phyloP scores from a whole-genome alignment of 306 rosid genomes.

The Gleditsia sinensis region DNA sequence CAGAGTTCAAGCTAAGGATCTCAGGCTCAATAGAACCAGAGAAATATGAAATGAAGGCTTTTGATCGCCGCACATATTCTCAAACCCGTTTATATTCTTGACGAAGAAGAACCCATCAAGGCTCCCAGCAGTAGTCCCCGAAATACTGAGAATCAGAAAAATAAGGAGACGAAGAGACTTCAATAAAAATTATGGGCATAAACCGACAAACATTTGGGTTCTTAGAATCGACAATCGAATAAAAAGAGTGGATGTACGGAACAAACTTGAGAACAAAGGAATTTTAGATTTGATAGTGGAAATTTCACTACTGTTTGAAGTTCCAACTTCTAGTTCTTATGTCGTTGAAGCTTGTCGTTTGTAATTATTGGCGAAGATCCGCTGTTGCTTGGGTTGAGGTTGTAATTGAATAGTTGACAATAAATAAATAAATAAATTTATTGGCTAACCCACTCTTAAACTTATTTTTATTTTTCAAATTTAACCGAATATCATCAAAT shows the following conservation, averaged over 20 bases:
- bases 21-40: constrained; percentile 8
- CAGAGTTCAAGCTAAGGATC: constrained; percentile 23
- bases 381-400: background rate
- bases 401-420: background rate
- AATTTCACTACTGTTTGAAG: background rate
- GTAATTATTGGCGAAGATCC: background rate
- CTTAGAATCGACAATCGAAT: background rate
- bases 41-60: constrained; percentile 2
- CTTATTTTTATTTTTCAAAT: too few relatives aligned
- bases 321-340: background rate
- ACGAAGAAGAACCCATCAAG: background rate
- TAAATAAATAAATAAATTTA: too few relatives aligned
- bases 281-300: background rate
- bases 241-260: background rate
- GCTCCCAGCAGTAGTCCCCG: constrained; percentile 3
- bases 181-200: background rate
- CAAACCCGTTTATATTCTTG: constrained; percentile 15
- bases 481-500: too few relatives aligned
- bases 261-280: background rate
- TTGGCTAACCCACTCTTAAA: too few relatives aligned
- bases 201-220: background rate
- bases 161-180: background rate
- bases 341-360: background rate
- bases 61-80: background rate
- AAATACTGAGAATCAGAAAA: background rate